phyloP scores from a whole-genome alignment of 1,139 yeast species.

The Torulaspora globosa region DNA sequence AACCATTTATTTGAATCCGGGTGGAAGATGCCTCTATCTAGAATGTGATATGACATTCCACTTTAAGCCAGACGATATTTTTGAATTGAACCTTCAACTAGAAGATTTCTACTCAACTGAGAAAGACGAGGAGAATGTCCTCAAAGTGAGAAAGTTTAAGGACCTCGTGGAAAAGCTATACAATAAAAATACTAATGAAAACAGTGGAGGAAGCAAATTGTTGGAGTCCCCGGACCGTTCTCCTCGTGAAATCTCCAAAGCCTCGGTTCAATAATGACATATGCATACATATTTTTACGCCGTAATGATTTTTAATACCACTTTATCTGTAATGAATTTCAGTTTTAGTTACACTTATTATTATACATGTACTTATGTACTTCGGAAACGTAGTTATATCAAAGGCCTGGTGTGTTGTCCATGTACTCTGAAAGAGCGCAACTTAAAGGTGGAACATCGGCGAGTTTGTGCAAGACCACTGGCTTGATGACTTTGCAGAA shows the following conservation, averaged over 20 bases:
- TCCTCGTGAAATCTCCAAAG: not conserved
- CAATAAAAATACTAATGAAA: conserved; percentile 4
- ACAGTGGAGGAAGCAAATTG: not conserved
- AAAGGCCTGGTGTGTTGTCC: conserved; percentile 33
- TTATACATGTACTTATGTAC: not conserved
- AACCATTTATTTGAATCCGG: conserved; percentile 27
- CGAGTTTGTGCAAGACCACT: conserved; percentile 29
- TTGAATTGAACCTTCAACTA: conserved; percentile 18
- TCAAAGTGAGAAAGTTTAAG: conserved; percentile 20
- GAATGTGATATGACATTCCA: conserved; percentile 23
- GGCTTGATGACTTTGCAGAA: conserved; percentile 34
- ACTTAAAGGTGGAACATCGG: conserved; percentile 36
- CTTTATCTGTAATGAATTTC: not conserved
- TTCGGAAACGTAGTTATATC: not conserved
- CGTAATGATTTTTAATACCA: conserved; percentile 6
- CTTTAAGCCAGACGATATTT: conserved; percentile 19
- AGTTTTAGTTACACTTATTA: not conserved
- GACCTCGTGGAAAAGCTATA: conserved; percentile 8
- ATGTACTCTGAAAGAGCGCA: conserved; percentile 33
- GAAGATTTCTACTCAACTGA: conserved; percentile 16
- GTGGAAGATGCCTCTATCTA: conserved; percentile 19
- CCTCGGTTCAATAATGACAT: not conserved
- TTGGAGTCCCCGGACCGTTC: not conserved
- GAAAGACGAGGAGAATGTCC: conserved; percentile 17
- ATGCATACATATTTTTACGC: conserved; percentile 5